Base-by-base conservation (phyloP, 768 basidiomycete genomes). In the Tricholoma sp. region DNA sequence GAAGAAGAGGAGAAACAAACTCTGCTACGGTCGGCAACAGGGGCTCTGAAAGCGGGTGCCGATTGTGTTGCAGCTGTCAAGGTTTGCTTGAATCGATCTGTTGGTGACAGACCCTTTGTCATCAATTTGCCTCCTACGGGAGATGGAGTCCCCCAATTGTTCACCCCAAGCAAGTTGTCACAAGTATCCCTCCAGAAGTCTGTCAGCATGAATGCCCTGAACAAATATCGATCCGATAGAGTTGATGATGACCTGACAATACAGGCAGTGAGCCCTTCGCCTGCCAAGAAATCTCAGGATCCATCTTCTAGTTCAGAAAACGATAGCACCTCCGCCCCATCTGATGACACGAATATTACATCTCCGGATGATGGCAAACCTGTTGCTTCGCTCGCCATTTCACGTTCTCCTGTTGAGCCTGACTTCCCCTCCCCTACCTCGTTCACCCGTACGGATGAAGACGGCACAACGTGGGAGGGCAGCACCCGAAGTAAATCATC, bases 1-100 rank as follows among this genome's bases (percentile, higher is more conserved):
- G 91, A 94, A 73, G 95, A 98, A 61, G 82, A 85, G 50, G 91
- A 95, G 69, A 92, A 91, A 70, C 79, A 81, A 54, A 75, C 78
- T 1, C 72, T 97, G 53, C 78, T 98, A 60, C 82, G 86, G 55
- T 87, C 86, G n/a, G 93, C 95, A 8, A 97, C 96, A 4, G 83
- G 82, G 49, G 91, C 94, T 5, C 76, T 95, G 57, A 89, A 92
- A 67, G 85, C 90, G 24, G 93, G 91, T 27, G 85, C 88, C 10
- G 94, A 97, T 60, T 96, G 94, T 69, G 87, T 93, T 41, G 81
- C 86, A 7, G 84, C 91, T 22, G 91, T 95, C 62, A 92, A 89
- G 72, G 80, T 87, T 59, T 94, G 91, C 66, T 71, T 95, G 55
- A 83, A 79, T 67, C 80, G 85, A 52, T 76, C 85, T 19, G 71